Evolutionary conservation across 2,329 filamentous ascomycete species (phyloP), one percentile per base, ranked within the genome.

Genomic region (Aspergillus carbonarius): DNA sequence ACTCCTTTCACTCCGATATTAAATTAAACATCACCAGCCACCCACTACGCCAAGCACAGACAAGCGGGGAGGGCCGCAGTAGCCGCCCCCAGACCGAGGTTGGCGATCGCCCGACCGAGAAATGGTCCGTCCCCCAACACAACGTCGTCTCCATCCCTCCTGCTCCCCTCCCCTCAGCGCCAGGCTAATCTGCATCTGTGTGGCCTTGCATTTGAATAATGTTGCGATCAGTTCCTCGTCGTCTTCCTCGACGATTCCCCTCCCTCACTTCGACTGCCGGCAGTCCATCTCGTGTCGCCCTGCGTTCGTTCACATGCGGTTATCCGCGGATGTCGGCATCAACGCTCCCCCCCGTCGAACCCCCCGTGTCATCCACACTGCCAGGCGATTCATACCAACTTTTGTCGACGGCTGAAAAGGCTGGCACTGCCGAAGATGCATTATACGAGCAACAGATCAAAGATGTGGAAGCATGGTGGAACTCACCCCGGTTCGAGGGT

Each of bases 391-490:
- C 90, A 27, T 97, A 93, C 78, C 93, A 97, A 74, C 83, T 97
- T 13, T 83, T 97, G 0, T 83, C 91, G 40, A 91, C 92, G 65
- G 77, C 84, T 32, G 81, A 89, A 57, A 97, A 98, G 76, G 81
- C 88, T 0, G 92, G 92, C 15, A 81, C 83, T 17, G 86, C 91
- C 0, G 95, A 98, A 76, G 92, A 98, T 76, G 86, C 86, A 0
- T 82, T 97, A 1, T 96, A 93, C 74, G 86, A 93, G 42, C 85
- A 90, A 62, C 91, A 97, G 73, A 82, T 98, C 54, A 84, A 88
- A 69, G 89, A 95, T 68, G 92, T 98, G 12, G 86, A 93, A 74
- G 84, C 88, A 27, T 98, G 93, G 95, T 99, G 93, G 93, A 83
- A 85, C 18, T 89, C 88, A 40, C 88, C 91, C 7, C 87, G 95